A percentile compares a stretch with the other conserved stretches of the same genome.
Evolutionary conservation across 345 rosid genomes (phyloP).

Genomic region (Lagerstroemia speciosa): DNA sequence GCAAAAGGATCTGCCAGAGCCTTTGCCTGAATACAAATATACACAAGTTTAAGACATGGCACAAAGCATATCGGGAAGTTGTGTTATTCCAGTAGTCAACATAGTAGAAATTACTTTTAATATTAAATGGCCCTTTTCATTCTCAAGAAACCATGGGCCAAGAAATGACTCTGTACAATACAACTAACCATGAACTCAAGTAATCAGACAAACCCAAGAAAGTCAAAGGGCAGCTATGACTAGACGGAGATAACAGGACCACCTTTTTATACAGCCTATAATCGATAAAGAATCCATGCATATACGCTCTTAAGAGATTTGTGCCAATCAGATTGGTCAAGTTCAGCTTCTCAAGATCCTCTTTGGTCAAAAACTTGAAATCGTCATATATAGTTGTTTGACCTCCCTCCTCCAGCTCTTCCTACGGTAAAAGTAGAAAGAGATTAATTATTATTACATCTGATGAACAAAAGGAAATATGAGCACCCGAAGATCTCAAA

Average conservation of each 20-base stretch:
- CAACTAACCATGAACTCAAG: background rate
- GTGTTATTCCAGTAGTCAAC: background rate
- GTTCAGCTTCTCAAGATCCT: slow-evolving; percentile 77
- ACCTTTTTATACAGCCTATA: slow-evolving; percentile 72
- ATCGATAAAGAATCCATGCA: slow-evolving; percentile 90
- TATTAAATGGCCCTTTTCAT: background rate
- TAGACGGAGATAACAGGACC: slow-evolving; percentile 4
- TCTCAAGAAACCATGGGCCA: background rate
- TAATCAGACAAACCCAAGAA: background rate
- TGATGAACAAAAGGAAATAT: slow-evolving; percentile 1
- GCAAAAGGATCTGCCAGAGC: slow-evolving; percentile 64
- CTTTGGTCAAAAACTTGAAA: slow-evolving; percentile 76
- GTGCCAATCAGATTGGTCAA: slow-evolving; percentile 80
- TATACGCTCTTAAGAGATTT: slow-evolving; percentile 79
- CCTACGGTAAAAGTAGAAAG: slow-evolving; percentile 36
- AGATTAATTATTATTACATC: background rate
- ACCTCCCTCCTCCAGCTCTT: slow-evolving; percentile 85
- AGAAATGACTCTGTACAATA: background rate
- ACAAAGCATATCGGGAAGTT: background rate
- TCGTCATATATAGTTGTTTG: slow-evolving; percentile 78
- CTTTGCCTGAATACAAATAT: slow-evolving; percentile 41
- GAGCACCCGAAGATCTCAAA: background rate
- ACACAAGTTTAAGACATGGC: background rate
- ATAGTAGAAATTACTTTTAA: background rate
- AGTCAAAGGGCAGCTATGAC: background rate